These are phyloP conservation scores for Cytospora piceicola DNA, from an alignment of 2,329 filamentous ascomycete species.

Conservation along the genomic window DNA sequence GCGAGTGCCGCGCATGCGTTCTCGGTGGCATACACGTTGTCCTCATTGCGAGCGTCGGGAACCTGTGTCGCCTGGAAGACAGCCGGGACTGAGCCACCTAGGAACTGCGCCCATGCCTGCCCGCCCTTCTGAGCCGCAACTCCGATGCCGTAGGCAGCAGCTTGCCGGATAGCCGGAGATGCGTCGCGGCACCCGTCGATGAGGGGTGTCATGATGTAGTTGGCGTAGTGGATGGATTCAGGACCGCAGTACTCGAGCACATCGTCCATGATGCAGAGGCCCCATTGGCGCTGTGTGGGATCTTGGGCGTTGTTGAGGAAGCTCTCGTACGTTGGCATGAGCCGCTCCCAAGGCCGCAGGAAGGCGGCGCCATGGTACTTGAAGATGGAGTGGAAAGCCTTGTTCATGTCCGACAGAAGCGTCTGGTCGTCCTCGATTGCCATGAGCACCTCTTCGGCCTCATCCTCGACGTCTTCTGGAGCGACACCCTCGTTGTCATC, in stretches of 20 bases:
- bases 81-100: slow-evolving; percentile 75
- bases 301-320: slow-evolving; percentile 81
- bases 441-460: slow-evolving; percentile 82
- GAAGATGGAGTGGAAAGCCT: slow-evolving; percentile 98
- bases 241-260: slow-evolving; percentile 95
- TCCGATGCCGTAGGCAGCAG: slow-evolving; percentile 93
- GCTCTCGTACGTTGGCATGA: slow-evolving; percentile 81
- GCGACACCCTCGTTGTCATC: slow-evolving; percentile 77
- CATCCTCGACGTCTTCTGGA: slow-evolving; percentile 84
- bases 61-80: slow-evolving; percentile 85
- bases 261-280: slow-evolving; percentile 98
- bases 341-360: slow-evolving; percentile 82
- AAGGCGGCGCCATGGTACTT: slow-evolving; percentile 90
- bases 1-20: slow-evolving; percentile 96
- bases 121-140: slow-evolving; percentile 94
- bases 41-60: slow-evolving; percentile 81
- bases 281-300: slow-evolving; percentile 94
- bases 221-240: slow-evolving; percentile 83
- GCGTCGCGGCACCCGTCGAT: slow-evolving; percentile 83
- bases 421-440: slow-evolving; percentile 98
- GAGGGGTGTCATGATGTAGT: slow-evolving; percentile 84
- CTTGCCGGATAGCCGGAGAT: slow-evolving; percentile 90
- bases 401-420: slow-evolving; percentile 98
- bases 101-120: slow-evolving; percentile 82
- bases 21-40: slow-evolving; percentile 96